Conservation (phyloP, 2,329 filamentous ascomycete genomes). For the Cladorrhinum sp. region DNA sequence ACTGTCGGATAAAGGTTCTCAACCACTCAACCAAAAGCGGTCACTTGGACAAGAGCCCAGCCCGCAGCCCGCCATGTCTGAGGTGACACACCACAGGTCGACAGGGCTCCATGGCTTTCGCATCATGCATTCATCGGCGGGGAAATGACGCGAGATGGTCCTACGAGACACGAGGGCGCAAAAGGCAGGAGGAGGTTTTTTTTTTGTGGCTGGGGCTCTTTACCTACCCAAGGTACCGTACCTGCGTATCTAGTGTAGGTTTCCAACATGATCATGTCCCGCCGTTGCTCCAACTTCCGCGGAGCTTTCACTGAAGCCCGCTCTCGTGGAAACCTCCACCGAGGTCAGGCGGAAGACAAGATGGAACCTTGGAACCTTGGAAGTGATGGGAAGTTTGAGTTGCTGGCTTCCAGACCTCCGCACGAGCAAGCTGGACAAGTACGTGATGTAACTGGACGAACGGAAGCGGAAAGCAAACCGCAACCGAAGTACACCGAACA, state of each 20-base stretch:
- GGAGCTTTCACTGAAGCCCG: background rate
- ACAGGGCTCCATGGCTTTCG: background rate
- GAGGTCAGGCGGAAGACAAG: background rate
- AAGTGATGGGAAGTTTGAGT: background rate
- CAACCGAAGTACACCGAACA: slow-evolving; percentile 11
- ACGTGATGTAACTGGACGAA: background rate
- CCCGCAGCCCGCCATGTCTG: background rate
- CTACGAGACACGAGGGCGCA: background rate
- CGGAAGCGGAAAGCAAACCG: background rate
- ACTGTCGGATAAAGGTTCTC: background rate
- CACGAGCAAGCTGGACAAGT: background rate
- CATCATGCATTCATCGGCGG: background rate
- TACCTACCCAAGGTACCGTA: background rate
- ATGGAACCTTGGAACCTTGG: background rate
- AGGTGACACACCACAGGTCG: background rate
- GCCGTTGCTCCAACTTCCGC: background rate
- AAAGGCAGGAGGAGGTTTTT: background rate
- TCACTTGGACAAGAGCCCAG: background rate
- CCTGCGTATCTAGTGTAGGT: background rate
- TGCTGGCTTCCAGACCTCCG: background rate
- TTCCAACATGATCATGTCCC: background rate
- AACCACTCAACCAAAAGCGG: background rate
- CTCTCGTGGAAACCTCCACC: too few relatives aligned
- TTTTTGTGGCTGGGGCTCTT: background rate
- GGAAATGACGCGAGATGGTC: background rate